phyloP scores from a whole-genome alignment of 1,139 yeast species.

The Pichia sp. region DNA sequence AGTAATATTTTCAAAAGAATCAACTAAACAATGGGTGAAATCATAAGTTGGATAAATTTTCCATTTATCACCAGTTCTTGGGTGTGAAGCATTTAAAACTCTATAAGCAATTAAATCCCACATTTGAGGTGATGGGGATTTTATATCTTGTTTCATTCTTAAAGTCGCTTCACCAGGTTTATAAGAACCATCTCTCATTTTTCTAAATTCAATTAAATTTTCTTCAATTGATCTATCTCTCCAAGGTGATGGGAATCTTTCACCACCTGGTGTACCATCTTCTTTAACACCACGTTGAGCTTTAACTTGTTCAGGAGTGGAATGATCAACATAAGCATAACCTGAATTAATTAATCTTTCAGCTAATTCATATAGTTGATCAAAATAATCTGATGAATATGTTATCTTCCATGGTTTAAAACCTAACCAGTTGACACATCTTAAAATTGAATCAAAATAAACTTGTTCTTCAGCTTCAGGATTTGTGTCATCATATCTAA shows the following conservation, averaged over 20 bases:
- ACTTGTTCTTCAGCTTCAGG: constrained; percentile 98
- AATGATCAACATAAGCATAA: constrained; percentile 86
- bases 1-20: constrained; percentile 91
- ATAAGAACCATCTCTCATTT: constrained; percentile 86
- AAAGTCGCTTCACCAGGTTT: constrained; percentile 87
- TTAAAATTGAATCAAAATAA: constrained; percentile 75
- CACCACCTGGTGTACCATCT: constrained; percentile 92
- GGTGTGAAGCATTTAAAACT: constrained; percentile 86
- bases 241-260: constrained; percentile 75
- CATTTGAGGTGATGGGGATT: constrained; percentile 97
- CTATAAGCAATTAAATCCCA: constrained; percentile 99
- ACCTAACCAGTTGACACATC: constrained; percentile 89
- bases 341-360: constrained; percentile 65
- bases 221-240: constrained; percentile 66
- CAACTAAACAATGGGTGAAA: constrained; percentile 97
- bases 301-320: constrained; percentile 88
- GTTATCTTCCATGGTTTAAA: constrained; percentile 90
- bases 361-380: constrained; percentile 78
- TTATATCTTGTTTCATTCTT: constrained; percentile 93
- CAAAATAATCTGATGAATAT: constrained; percentile 93
- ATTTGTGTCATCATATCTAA: constrained; percentile 95
- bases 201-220: constrained; percentile 73
- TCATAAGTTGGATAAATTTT: constrained; percentile 97
- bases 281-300: constrained; percentile 82
- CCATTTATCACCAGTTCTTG: constrained; percentile 96